Conservation (phyloP, 805 yeast species). For the Hyphopichia homilentoma region DNA sequence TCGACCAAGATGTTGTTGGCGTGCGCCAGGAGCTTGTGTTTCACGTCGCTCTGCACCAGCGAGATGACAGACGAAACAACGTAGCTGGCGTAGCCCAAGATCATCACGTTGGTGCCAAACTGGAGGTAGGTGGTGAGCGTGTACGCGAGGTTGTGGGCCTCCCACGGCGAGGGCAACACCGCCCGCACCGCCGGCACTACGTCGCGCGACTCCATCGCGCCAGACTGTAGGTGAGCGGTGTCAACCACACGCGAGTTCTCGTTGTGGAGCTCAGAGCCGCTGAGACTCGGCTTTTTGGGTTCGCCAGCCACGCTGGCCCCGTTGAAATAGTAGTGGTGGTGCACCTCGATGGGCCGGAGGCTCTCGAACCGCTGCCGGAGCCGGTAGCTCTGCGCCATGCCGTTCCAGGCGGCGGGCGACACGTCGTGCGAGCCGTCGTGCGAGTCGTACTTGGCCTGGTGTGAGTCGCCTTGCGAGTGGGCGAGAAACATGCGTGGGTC, state of each 20-base stretch:
- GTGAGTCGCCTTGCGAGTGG: too few species aligned
- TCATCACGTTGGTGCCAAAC: constrained; percentile 45
- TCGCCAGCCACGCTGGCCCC: too few species aligned
- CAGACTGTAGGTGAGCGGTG: too few species aligned
- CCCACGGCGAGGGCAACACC: constrained; percentile 59
- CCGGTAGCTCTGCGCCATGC: too few species aligned
- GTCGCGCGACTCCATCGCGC: not conserved
- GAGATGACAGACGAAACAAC: constrained; percentile 41
- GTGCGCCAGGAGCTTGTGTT: constrained; percentile 46
- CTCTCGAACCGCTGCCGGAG: too few species aligned
- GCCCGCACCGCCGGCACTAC: constrained; percentile 1
- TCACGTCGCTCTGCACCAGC: constrained; percentile 54
- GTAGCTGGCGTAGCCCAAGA: constrained; percentile 42
- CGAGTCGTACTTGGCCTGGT: too few species aligned
- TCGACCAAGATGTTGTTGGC: constrained; percentile 45
- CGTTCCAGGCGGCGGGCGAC: too few species aligned
- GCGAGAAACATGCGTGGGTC: too few species aligned
- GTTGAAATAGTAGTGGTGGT: constrained; percentile 46
- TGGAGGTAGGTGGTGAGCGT: constrained; percentile 61
- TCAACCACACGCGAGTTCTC: too few species aligned
- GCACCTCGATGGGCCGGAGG: constrained; percentile 27
- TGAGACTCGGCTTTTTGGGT: too few species aligned
- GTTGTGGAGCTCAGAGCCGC: too few species aligned
- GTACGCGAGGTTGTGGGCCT: constrained; percentile 51
- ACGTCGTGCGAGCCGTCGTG: too few species aligned